Base-by-base conservation (phyloP, 2,329 filamentous ascomycete species). In the Fusarium continuum region DNA sequence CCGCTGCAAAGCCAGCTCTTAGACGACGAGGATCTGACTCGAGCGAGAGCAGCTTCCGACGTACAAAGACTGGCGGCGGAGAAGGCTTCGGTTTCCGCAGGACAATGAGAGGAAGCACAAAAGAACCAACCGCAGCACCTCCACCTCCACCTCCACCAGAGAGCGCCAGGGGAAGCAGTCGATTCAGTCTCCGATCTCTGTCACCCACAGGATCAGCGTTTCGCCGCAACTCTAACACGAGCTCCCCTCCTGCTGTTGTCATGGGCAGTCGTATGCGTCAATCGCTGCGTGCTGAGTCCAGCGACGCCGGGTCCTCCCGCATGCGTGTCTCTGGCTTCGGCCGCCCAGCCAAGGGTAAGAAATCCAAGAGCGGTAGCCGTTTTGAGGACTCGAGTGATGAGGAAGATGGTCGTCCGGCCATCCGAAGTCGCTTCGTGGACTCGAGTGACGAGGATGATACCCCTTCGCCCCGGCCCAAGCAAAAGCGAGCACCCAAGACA, bases 11-110 rank as follows among this genome's bases (percentile, higher is more conserved):
- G 36, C 70, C 80, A 11, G 67, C 70, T 6, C 75, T 86, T 8
- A 77, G 79, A 54, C 83, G 88, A 3, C 83, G 79, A 9, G 81
- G 78, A 16, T 91, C 88, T 1, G 86, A 88, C 65, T 88, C 85
- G 23, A 92, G 89, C 69, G 88, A 91, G 38, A 96, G 91, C 76
- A 96, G 92, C 73, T 97, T 97, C 79, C 90, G 86, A 71, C 88
- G 91, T 23, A 76, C 80, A 36, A 83, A 85, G 59, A 77, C 83
- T 31, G 73, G 78, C 46, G 72, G 75, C 6, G 76, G 76, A 34
- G 76, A 81, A 36, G 81, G 82, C 1, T 84, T 87, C 48, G 83
- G 80, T 2, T 91, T 96, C 81, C 88, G 88, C 54, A 84, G 82
- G 46, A 92, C 91, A 2, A 91, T 97, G 91, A 85, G 93, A 56